A percentile compares a stretch with the other conserved stretches of the same genome.
These are phyloP conservation scores for Spiraea crenata DNA, from an alignment of 331 rosid genomes.

Conservation along the genomic window DNA sequence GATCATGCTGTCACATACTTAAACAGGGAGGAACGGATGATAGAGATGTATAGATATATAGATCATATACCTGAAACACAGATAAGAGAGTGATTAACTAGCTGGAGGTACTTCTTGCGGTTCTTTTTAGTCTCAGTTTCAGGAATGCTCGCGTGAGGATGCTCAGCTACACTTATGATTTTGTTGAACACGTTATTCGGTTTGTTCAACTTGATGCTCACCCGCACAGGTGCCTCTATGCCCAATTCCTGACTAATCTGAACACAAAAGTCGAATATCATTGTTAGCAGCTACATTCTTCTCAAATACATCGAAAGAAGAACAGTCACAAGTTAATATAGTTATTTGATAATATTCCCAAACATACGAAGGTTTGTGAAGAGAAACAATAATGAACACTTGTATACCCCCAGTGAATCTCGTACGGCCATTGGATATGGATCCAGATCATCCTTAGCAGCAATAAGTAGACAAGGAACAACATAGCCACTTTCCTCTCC, in stretches of 20 bases:
- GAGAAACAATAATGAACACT: slow-evolving; percentile 14
- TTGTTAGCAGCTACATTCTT: slow-evolving; percentile 3
- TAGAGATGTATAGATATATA: no score
- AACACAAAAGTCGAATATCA: slow-evolving; percentile 8
- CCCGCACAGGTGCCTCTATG: slow-evolving; percentile 75
- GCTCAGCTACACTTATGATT: slow-evolving; percentile 66
- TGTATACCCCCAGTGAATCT: slow-evolving; percentile 77
- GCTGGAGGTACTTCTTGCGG: slow-evolving; percentile 64
- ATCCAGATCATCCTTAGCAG: slow-evolving; percentile 88
- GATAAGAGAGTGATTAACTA: slow-evolving; percentile 64
- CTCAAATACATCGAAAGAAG: slow-evolving; percentile 10
- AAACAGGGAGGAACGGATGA: no score
- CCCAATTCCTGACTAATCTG: slow-evolving; percentile 83
- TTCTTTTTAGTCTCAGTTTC: slow-evolving; percentile 87
- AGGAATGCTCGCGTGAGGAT: slow-evolving; percentile 82
- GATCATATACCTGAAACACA: slow-evolving; percentile 62
- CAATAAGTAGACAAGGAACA: slow-evolving; percentile 84
- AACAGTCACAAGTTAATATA: slow-evolving; percentile 13
- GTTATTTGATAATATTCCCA: slow-evolving; percentile 11
- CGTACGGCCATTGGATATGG: slow-evolving; percentile 78
- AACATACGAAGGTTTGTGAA: slow-evolving; percentile 7
- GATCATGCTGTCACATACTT: no score
- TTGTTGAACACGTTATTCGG: slow-evolving; percentile 58
- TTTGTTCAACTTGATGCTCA: slow-evolving; percentile 69
- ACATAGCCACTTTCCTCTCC: slow-evolving; percentile 78